Percentiles rank a stretch among this genome's conserved stretches.
phyloP scores from a whole-genome alignment of 208 protist species.

The Trypanosoma lewisi region DNA sequence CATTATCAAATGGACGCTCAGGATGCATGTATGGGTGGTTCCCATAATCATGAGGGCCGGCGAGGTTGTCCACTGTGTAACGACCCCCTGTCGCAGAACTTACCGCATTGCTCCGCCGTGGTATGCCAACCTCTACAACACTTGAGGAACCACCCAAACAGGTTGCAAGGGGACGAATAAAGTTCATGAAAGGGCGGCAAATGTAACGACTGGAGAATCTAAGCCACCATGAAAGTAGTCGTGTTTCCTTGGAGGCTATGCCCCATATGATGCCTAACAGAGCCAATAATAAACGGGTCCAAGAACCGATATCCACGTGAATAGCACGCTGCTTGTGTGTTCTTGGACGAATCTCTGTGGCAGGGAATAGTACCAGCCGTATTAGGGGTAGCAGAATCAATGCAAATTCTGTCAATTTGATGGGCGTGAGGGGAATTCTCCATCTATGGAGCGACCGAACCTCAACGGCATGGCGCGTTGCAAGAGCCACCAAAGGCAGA shows the following conservation, averaged over 20 bases:
- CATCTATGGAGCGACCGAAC: conserved; percentile 33
- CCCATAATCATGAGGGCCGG: conserved; percentile 6
- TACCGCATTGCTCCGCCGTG: conserved; percentile 16
- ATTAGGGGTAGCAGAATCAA: conserved; percentile 40
- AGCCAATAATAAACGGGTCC: conserved; percentile 43
- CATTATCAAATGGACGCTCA: not conserved
- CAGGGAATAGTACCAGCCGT: conserved; percentile 43
- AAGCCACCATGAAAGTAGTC: conserved; percentile 36
- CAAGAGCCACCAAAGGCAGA: conserved; percentile 45
- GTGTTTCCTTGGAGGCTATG: conserved; percentile 27
- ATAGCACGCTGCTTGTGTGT: conserved; percentile 41
- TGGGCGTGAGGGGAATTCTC: conserved; percentile 29
- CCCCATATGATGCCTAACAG: conserved; percentile 51
- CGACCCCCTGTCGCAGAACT: conserved; percentile 30
- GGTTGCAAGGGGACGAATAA: conserved; percentile 34
- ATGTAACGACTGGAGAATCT: conserved; percentile 24
- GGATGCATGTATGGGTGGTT: not conserved
- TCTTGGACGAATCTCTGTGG: conserved; percentile 29
- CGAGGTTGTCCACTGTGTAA: conserved; percentile 51
- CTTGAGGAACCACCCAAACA: conserved; percentile 34
- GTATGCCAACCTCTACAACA: conserved; percentile 36
- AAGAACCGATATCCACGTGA: conserved; percentile 48
- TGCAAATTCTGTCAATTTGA: conserved; percentile 38
- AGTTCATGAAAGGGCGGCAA: conserved; percentile 44
- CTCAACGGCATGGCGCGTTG: conserved; percentile 41